Evolutionary conservation across 2,329 filamentous ascomycete genomes (phyloP).

Genomic region (Phyllosticta capitalensis): DNA sequence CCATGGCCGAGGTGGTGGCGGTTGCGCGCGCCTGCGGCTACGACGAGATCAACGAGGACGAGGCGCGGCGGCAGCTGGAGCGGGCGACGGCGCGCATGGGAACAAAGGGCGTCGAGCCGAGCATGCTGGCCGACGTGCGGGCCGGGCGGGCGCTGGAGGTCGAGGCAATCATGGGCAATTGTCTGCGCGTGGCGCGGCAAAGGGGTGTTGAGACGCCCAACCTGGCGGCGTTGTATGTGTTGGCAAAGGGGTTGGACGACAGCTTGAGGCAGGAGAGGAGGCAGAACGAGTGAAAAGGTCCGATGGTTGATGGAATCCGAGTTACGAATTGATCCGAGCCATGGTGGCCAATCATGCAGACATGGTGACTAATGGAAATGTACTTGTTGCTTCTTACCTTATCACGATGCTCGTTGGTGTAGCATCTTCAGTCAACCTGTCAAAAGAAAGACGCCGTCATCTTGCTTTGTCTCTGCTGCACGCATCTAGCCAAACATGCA

Average conservation of each 20-base stretch:
- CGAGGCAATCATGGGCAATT: slow-evolving; percentile 42
- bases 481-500: too few species aligned
- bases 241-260: slow-evolving; percentile 34
- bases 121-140: slow-evolving; percentile 41
- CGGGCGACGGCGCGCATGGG: slow-evolving; percentile 28
- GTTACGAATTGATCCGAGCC: neutral
- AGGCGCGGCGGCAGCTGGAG: slow-evolving; percentile 29
- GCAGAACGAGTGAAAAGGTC: neutral
- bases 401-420: too few species aligned
- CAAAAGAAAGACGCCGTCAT: too few species aligned
- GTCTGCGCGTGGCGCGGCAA: slow-evolving; percentile 32
- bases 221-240: slow-evolving; percentile 36
- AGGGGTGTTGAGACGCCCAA: slow-evolving; percentile 32
- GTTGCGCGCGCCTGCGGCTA: slow-evolving; percentile 35
- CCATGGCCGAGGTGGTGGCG: slow-evolving; percentile 38
- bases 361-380: neutral
- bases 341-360: neutral
- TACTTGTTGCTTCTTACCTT: too few species aligned
- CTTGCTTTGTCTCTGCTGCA: too few species aligned
- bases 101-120: slow-evolving; percentile 36
- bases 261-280: slow-evolving; percentile 15
- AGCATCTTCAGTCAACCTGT: too few species aligned
- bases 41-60: slow-evolving; percentile 25
- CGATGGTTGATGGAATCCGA: neutral
- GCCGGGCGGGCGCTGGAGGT: slow-evolving; percentile 36